These are phyloP conservation scores for Fomitopsis pulvina DNA, from an alignment of 768 basidiomycete species.

Conservation along the genomic window DNA sequence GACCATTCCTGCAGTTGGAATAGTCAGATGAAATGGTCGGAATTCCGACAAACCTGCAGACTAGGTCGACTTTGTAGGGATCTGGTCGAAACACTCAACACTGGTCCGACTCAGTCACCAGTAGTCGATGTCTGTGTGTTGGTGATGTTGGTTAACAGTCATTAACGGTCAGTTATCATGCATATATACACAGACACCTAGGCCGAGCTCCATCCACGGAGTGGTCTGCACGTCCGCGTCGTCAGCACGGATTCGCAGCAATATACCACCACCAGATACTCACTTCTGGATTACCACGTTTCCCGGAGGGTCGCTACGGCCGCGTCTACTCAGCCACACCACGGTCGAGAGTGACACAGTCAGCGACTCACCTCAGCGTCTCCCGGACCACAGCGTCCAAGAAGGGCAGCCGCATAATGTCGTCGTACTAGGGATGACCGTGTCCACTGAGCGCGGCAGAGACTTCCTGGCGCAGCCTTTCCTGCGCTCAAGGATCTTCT, in stretches of 20 bases:
- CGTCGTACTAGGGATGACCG: constrained; percentile 19
- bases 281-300: constrained; percentile 9
- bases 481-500: constrained; percentile 9
- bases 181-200: too few species aligned
- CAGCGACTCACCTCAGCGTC: constrained; percentile 19
- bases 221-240: too few species aligned
- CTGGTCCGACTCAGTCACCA: too few species aligned
- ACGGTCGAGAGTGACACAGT: background rate
- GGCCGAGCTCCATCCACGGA: too few species aligned
- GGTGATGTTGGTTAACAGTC: too few species aligned
- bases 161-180: too few species aligned
- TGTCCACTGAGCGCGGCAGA: background rate
- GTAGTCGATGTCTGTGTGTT: too few species aligned
- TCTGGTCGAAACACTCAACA: too few species aligned
- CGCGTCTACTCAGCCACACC: background rate
- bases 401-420: constrained; percentile 18
- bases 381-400: constrained; percentile 23
- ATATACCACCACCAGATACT: background rate
- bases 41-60: too few species aligned
- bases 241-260: background rate
- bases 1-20: too few species aligned
- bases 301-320: constrained; percentile 7
- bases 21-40: too few species aligned
- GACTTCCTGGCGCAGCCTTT: constrained; percentile 9
- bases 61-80: too few species aligned